phyloP scores from a whole-genome alignment of 139 green algal genomes.

The Dunaliella sp. region DNA sequence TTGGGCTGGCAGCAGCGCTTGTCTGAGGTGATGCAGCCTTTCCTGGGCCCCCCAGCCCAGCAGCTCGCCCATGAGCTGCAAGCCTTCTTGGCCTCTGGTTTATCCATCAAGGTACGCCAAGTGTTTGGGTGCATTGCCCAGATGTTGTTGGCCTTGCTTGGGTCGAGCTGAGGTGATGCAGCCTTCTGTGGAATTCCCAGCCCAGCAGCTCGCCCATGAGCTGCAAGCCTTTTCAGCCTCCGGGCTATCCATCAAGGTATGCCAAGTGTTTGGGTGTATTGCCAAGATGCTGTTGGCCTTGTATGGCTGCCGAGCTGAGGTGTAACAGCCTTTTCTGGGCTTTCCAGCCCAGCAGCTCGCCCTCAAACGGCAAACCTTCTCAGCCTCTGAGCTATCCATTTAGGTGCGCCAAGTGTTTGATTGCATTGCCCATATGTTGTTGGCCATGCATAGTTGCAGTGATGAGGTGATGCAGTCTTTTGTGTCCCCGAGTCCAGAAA shows the following conservation, averaged over 20 bases:
- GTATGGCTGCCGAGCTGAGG: too few relatives aligned
- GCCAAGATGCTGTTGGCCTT: too few relatives aligned
- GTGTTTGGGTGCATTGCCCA: too few relatives aligned
- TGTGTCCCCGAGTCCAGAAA: neutral
- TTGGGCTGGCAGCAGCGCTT: neutral
- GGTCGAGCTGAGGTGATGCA: neutral
- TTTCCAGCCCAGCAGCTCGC: neutral
- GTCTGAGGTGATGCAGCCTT: neutral
- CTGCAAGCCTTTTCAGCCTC: neutral
- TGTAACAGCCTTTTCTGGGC: neutral
- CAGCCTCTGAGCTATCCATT: neutral
- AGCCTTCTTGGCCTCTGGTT: neutral
- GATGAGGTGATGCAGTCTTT: neutral
- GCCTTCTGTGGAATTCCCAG: neutral
- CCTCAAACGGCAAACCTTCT: neutral
- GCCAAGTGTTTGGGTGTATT: too few relatives aligned
- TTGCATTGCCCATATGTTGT: too few relatives aligned
- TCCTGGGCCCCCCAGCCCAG: neutral
- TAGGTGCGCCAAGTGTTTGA: too few relatives aligned
- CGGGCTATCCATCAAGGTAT: neutral
- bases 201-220: neutral
- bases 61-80: neutral
- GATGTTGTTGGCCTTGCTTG: too few relatives aligned
- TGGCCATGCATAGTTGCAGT: too few relatives aligned
- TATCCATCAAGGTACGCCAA: neutral